phyloP scores from a whole-genome alignment of 164 flowering plant species.

The Stephania cephalantha region DNA sequence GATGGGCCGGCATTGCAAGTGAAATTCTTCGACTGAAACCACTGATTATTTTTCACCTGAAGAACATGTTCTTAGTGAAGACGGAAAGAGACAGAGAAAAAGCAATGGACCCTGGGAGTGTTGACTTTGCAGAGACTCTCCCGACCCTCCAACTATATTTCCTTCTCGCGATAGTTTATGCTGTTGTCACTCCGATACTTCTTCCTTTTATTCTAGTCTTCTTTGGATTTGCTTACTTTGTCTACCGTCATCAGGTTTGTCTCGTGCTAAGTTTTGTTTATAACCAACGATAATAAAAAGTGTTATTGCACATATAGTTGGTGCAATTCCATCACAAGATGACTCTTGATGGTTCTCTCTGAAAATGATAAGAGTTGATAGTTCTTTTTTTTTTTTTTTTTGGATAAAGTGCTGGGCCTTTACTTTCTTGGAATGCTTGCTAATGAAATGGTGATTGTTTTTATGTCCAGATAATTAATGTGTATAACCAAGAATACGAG shows the following conservation, averaged over 20 bases:
- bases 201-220: constrained; percentile 90
- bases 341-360: too few species aligned
- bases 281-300: neutral
- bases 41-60: constrained; percentile 74
- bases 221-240: constrained; percentile 86
- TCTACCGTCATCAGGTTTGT: constrained; percentile 95
- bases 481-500: constrained; percentile 84
- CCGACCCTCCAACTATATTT: constrained; percentile 91
- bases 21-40: constrained; percentile 88
- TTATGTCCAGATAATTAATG: constrained; percentile 71
- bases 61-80: constrained; percentile 85
- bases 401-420: neutral
- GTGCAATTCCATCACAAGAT: neutral
- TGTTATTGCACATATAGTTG: neutral
- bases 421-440: neutral
- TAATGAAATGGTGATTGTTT: neutral
- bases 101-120: constrained; percentile 87
- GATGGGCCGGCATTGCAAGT: constrained; percentile 96
- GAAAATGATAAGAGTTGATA: neutral
- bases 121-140: constrained; percentile 61
- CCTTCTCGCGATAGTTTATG: constrained; percentile 83
- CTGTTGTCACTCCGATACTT: constrained; percentile 88
- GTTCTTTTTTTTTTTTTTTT: neutral
- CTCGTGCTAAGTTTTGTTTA: neutral
- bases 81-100: constrained; percentile 81